phyloP scores from a whole-genome alignment of 805 yeast genomes.

The Kazachstania viticola region DNA sequence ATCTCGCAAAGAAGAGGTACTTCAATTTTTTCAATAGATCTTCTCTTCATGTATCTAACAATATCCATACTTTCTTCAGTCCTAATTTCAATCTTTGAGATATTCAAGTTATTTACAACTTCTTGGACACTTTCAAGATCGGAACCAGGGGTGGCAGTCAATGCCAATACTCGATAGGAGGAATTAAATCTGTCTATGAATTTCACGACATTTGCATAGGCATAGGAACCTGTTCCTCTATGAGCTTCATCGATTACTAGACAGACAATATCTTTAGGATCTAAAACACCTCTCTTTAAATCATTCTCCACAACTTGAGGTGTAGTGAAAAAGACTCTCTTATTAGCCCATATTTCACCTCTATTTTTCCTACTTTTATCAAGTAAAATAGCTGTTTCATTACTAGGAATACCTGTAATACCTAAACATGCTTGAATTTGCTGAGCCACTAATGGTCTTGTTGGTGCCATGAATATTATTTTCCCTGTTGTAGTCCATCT shows the following conservation, averaged over 20 bases:
- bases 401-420: constrained; percentile 69
- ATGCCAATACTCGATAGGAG: constrained; percentile 65
- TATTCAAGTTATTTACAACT: constrained; percentile 58
- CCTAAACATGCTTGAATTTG: constrained; percentile 89
- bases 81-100: constrained; percentile 72
- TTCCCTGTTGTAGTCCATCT: constrained; percentile 77
- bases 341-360: constrained; percentile 62
- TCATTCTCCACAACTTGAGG: constrained; percentile 96
- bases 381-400: constrained; percentile 68
- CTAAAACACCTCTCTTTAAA: constrained; percentile 55
- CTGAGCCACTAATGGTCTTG: constrained; percentile 91
- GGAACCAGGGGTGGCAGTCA: constrained; percentile 94
- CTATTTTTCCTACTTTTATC: constrained; percentile 50
- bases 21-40: constrained; percentile 46
- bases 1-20: constrained; percentile 47
- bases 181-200: constrained; percentile 50
- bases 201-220: constrained; percentile 75
- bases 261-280: constrained; percentile 65
- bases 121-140: constrained; percentile 81
- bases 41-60: constrained; percentile 61
- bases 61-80: constrained; percentile 80
- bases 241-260: constrained; percentile 94
- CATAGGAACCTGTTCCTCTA: constrained; percentile 80
- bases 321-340: constrained; percentile 81
- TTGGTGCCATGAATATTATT: constrained; percentile 92